Percentiles rank a stretch among this genome's conserved stretches.
Conservation (phyloP, 176 grass and related monocot genomes). For the Lolium perenne region DNA sequence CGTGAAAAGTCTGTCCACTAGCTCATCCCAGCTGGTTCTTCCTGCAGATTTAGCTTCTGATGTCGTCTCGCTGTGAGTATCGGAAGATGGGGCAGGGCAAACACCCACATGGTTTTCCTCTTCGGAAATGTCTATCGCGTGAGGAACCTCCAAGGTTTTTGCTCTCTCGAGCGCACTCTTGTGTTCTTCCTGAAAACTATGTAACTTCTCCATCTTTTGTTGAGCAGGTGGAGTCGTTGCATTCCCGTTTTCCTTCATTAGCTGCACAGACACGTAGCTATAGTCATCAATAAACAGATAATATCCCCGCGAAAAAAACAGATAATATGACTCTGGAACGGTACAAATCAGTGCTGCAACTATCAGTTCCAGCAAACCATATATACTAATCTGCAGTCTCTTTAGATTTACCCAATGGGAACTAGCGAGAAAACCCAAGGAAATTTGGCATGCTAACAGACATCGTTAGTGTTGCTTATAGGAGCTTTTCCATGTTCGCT, state of each 20-base stretch:
- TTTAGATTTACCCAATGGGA: background rate
- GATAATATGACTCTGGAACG: background rate
- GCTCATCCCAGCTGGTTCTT: constrained; percentile 79
- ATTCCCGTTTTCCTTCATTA: constrained; percentile 58
- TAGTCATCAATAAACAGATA: background rate
- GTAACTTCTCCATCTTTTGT: constrained; percentile 76
- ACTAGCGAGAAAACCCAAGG: background rate
- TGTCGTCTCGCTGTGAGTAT: constrained; percentile 27
- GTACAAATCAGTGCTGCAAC: constrained; percentile 5
- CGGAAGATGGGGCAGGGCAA: constrained; percentile 1
- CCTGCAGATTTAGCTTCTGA: constrained; percentile 43
- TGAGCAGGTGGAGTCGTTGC: constrained; percentile 50
- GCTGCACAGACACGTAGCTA: constrained; percentile 44
- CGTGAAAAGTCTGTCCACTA: constrained; percentile 80
- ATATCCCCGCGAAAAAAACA: too few species aligned
- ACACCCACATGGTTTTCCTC: constrained; percentile 40
- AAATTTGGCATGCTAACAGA: background rate
- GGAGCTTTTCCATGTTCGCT: constrained; percentile 1
- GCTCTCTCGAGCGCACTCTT: constrained; percentile 73
- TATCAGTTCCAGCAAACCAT: background rate
- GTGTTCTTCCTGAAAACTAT: constrained; percentile 83
- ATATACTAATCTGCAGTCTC: background rate
- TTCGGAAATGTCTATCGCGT: constrained; percentile 55
- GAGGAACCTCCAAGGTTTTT: constrained; percentile 69
- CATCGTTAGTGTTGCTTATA: background rate